Percentiles rank a stretch among this genome's conserved stretches.
Evolutionary conservation across 495 filamentous ascomycete species (phyloP).

Genomic region (Xylaria flabelliformis): DNA sequence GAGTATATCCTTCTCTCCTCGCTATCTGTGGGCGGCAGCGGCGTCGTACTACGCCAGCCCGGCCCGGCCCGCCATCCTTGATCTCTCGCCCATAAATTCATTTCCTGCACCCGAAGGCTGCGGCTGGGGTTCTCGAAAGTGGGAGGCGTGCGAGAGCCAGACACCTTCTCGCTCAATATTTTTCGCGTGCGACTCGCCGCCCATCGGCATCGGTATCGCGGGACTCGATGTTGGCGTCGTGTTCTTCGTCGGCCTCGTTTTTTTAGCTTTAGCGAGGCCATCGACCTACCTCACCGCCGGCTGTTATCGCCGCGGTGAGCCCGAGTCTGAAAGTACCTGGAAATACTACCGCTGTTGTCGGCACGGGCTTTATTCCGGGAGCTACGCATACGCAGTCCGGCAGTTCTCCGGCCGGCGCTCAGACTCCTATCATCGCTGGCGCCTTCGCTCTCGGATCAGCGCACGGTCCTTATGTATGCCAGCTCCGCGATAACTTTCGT

Average conservation of each 20-base stretch:
- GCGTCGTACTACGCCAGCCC: slow-evolving; percentile 18
- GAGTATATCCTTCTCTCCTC: neutral
- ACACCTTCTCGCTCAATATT: slow-evolving; percentile 35
- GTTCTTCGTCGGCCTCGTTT: slow-evolving; percentile 44
- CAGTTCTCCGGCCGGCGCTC: neutral
- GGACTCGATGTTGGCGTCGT: slow-evolving; percentile 39
- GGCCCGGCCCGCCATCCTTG: slow-evolving; percentile 19
- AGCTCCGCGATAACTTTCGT: neutral
- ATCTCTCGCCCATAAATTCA: slow-evolving; percentile 16
- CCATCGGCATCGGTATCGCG: slow-evolving; percentile 32
- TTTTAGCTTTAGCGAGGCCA: slow-evolving; percentile 38
- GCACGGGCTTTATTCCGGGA: neutral
- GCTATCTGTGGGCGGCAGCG: neutral
- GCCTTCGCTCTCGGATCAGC: neutral
- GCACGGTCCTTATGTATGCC: neutral
- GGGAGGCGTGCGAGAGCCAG: slow-evolving; percentile 28
- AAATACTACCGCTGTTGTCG: neutral
- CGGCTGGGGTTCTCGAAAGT: slow-evolving; percentile 33
- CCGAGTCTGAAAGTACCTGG: neutral
- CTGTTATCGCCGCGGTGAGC: neutral
- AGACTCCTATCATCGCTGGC: slow-evolving; percentile 1
- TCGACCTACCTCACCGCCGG: too few relatives aligned
- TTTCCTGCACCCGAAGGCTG: slow-evolving; percentile 30
- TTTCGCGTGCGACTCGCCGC: slow-evolving; percentile 35
- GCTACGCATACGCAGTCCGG: slow-evolving; percentile 5